These are phyloP conservation scores for Blastobotrys attinorum DNA, from an alignment of 805 yeast genomes.

Conservation along the genomic window DNA sequence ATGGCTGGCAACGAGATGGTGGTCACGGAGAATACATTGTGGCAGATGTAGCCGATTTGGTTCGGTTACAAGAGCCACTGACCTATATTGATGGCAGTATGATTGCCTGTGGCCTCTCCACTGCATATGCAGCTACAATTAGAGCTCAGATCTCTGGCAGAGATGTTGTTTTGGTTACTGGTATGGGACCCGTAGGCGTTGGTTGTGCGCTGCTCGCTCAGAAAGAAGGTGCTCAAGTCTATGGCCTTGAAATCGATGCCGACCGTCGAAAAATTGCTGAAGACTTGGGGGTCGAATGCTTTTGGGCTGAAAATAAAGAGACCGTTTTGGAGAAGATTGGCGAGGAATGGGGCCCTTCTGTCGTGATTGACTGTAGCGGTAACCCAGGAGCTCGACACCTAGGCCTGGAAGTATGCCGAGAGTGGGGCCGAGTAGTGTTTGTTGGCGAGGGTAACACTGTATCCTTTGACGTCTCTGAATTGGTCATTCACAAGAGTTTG, in stretches of 20 bases:
- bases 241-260: slow-evolving; percentile 9
- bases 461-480: slow-evolving; percentile 11
- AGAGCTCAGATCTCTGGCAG: slow-evolving; percentile 13
- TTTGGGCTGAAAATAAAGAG: slow-evolving; percentile 4
- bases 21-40: slow-evolving; percentile 11
- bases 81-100: slow-evolving; percentile 12
- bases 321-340: slow-evolving; percentile 6
- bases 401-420: slow-evolving; percentile 11
- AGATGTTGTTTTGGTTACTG: slow-evolving; percentile 12
- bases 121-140: slow-evolving; percentile 12
- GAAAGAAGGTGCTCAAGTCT: slow-evolving; percentile 12
- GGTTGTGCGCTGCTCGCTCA: slow-evolving; percentile 11
- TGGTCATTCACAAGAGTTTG: slow-evolving; percentile 11
- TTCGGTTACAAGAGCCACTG: slow-evolving; percentile 8
- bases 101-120: slow-evolving; percentile 13
- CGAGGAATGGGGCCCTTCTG: slow-evolving; percentile 10
- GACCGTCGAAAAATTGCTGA: slow-evolving; percentile 7
- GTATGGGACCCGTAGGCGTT: slow-evolving; percentile 13
- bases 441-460: slow-evolving; percentile 13
- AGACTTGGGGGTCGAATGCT: slow-evolving; percentile 6
- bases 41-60: slow-evolving; percentile 9
- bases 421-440: slow-evolving; percentile 13
- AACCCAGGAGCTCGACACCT: slow-evolving; percentile 8
- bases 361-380: slow-evolving; percentile 12
- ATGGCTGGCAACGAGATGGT: slow-evolving; percentile 13